Evolutionary conservation across 2,329 filamentous ascomycete species (phyloP).

Genomic region (Akanthomyces uredinophilus): DNA sequence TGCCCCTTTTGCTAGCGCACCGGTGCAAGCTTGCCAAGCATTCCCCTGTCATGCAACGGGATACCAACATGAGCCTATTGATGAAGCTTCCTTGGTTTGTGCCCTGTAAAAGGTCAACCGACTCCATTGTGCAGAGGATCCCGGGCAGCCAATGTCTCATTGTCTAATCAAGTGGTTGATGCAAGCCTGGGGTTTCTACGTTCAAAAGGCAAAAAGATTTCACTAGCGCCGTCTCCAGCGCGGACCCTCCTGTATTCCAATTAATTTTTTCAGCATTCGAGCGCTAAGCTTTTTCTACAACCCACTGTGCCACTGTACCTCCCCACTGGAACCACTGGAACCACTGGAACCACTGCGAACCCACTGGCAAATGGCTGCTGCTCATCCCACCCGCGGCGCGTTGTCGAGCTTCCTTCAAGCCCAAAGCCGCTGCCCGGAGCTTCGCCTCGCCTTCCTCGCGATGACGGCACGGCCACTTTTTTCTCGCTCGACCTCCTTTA

Average conservation of each 20-base stretch:
- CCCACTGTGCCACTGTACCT: too few species aligned
- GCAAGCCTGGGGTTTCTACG: background rate
- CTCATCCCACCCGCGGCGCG: background rate
- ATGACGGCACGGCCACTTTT: constrained; percentile 3
- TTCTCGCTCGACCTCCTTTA: background rate
- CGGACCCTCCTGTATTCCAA: background rate
- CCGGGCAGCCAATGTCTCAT: background rate
- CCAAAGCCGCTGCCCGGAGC: background rate
- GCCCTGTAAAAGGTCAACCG: background rate
- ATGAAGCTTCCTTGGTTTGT: constrained; percentile 2
- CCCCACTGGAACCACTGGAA: background rate
- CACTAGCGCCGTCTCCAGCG: background rate
- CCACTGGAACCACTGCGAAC: background rate
- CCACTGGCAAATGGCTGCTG: background rate
- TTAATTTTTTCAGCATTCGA: background rate
- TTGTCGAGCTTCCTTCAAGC: background rate
- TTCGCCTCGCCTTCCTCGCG: background rate
- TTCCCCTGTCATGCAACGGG: background rate
- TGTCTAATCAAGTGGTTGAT: background rate
- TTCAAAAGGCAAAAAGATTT: too few species aligned
- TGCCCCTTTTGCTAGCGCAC: background rate
- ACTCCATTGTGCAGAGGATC: background rate
- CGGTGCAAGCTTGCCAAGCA: background rate
- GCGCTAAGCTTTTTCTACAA: background rate
- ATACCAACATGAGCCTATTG: background rate